Evolutionary conservation across 352 stramenopile species (phyloP).

Genomic region (Pythium apleroticum): DNA sequence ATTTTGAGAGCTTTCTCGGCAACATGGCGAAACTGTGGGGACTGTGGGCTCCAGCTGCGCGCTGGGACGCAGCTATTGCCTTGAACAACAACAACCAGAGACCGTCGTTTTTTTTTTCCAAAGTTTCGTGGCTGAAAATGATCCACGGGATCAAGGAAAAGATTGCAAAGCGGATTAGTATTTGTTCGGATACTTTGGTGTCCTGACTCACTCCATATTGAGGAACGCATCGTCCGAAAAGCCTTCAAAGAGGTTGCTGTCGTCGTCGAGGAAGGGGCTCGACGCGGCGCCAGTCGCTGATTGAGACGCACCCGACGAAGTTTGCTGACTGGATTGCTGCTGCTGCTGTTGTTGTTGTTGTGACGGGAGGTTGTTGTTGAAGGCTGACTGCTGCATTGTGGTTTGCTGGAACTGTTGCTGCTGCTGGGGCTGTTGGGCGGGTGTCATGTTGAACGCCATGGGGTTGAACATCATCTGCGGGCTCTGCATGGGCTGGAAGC

Average conservation of each 20-base stretch:
- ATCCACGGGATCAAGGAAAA: too few relatives aligned
- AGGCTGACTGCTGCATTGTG: constrained; percentile 17
- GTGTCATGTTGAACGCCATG: constrained; percentile 35
- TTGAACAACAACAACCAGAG: not conserved
- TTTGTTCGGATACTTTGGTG: too few relatives aligned
- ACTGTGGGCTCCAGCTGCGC: not conserved
- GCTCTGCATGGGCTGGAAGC: constrained; percentile 45
- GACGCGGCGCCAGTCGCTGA: constrained; percentile 22
- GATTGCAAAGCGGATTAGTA: too few relatives aligned
- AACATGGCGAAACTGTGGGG: not conserved
- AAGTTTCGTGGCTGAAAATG: not conserved
- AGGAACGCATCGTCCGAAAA: constrained; percentile 75
- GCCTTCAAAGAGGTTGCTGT: constrained; percentile 74
- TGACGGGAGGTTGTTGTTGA: not conserved
- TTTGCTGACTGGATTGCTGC: constrained; percentile 12
- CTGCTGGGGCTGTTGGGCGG: constrained; percentile 22
- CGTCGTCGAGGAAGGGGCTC: constrained; percentile 37
- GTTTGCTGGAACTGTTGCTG: constrained; percentile 28
- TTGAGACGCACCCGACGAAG: constrained; percentile 14
- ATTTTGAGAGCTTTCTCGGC: not conserved
- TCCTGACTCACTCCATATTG: constrained; percentile 55
- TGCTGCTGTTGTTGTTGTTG: constrained; percentile 24
- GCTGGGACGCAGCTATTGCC: not conserved
- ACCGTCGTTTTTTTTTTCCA: not conserved
- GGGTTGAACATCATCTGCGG: constrained; percentile 46